Evolutionary conservation across 2,329 filamentous ascomycete genomes (phyloP), one percentile per base, ranked within the genome.

Genomic region (Cladosporium sp.): DNA sequence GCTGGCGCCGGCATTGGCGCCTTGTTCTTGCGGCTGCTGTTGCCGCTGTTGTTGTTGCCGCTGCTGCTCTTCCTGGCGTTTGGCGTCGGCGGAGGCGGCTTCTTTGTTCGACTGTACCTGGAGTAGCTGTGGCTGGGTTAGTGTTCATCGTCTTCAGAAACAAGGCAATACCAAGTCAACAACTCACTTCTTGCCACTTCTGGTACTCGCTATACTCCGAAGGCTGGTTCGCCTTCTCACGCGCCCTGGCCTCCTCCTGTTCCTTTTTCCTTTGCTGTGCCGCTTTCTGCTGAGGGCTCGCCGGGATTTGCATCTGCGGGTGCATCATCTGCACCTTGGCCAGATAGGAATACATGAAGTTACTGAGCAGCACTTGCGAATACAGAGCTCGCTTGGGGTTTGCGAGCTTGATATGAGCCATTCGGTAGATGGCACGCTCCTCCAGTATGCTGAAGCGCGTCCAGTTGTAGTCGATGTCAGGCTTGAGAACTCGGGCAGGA

Each of bases 301-400:
- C 74, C n/a, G 89, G 89, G 38, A 95, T 85, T 62, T 95, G 88
- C 72, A 96, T 88, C 64, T 95, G 89, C 38, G 93, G 93, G 68
- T 99, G 93, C 89, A 96, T 96, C 63, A 95, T 90, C 71, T 99
- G 93, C 40, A 99, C 93, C 69, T 97, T 99, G 55, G 93, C 93
- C 57, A 99, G 80, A 68, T 99, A 99, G 51, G 90, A 93, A 73
- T 99, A 99, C 93, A 99, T 99, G 71, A 99, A 99, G 69, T 99
- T 99, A 71, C 91, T 96, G 59, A 99, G 80, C 53, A 99, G 77
- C 18, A 99, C 93, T 69, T 99, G 93, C 54, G 92, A 96, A 65
- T 95, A 86, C 45, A 99, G 73, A 36, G 92, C 88, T 50, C 93
- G 85, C 39, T 92, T 85, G 32, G 93, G 93, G 65, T 99, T 97